These are phyloP conservation scores for Euphorbia lathyris DNA, from an alignment of 345 rosid species.

Conservation along the genomic window DNA sequence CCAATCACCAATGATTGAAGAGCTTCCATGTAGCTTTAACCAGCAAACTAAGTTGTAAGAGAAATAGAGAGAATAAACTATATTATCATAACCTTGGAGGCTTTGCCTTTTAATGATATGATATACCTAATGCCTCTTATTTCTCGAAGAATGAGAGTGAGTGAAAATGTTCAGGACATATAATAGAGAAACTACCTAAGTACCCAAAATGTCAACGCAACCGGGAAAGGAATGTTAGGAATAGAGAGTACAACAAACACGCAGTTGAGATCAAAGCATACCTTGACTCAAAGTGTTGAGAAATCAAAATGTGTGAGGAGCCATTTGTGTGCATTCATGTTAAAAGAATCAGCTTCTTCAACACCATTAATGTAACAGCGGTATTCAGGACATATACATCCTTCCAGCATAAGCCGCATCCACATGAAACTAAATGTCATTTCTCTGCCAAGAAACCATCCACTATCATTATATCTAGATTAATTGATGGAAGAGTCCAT, in stretches of 20 bases:
- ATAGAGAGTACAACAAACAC: slow-evolving; percentile 1
- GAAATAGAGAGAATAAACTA: neutral
- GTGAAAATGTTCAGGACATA: too few species aligned
- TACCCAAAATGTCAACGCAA: too few species aligned
- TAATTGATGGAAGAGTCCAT: neutral
- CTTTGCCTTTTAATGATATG: too few species aligned
- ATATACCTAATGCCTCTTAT: too few species aligned
- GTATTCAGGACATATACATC: slow-evolving; percentile 86
- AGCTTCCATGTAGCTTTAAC: neutral
- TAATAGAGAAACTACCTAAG: too few species aligned
- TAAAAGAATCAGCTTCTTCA: slow-evolving; percentile 87
- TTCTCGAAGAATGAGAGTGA: too few species aligned
- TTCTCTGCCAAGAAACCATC: slow-evolving; percentile 40
- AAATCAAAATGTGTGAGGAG: slow-evolving; percentile 85
- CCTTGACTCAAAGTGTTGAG: slow-evolving; percentile 89
- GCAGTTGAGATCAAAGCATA: slow-evolving; percentile 23
- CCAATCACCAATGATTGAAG: neutral
- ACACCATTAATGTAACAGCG: slow-evolving; percentile 71
- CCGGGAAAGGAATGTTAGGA: neutral
- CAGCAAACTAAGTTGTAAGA: neutral
- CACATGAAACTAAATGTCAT: slow-evolving; percentile 78
- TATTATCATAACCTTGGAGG: too few species aligned
- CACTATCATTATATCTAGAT: neutral
- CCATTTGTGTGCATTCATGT: slow-evolving; percentile 96
- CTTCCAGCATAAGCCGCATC: slow-evolving; percentile 97